Evolutionary conservation across 2,329 filamentous ascomycete species (phyloP).

Genomic region (Colletotrichum camelliae): DNA sequence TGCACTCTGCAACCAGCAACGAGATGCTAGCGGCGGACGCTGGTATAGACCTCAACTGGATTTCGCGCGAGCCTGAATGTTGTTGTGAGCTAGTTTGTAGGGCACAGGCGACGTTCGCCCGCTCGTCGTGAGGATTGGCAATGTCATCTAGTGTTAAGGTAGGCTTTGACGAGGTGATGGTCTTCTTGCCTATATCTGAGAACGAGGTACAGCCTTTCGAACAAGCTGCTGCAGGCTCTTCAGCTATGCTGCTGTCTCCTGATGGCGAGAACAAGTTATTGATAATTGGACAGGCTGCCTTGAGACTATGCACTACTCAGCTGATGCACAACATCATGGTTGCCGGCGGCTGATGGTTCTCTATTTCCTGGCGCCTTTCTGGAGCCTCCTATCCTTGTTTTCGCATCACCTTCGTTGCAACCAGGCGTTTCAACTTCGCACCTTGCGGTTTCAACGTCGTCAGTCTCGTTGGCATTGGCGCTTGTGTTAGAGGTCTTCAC

Average conservation of each 20-base stretch:
- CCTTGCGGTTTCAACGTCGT: background rate
- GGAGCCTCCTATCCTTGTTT: background rate
- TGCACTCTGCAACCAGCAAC: background rate
- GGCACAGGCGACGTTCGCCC: background rate
- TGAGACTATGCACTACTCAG: background rate
- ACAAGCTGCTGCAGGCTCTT: background rate
- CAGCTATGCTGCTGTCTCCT: background rate
- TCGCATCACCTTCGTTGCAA: background rate
- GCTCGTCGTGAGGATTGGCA: background rate
- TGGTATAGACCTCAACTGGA: background rate
- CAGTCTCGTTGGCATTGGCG: background rate
- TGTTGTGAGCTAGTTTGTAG: background rate
- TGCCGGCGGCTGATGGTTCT: background rate
- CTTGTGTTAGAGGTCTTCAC: background rate
- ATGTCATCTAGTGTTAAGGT: background rate
- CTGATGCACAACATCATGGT: background rate
- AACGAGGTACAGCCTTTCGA: background rate
- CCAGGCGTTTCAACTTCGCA: background rate
- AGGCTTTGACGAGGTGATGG: background rate
- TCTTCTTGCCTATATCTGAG: background rate
- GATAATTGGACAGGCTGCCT: background rate
- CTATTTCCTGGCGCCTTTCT: background rate
- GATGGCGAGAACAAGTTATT: background rate
- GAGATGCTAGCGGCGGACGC: background rate
- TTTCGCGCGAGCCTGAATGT: background rate